A percentile compares a stretch with the other conserved stretches of the same genome.
Conservation (phyloP, 495 filamentous ascomycete genomes). For the Hapsidospora chrysogenum region DNA sequence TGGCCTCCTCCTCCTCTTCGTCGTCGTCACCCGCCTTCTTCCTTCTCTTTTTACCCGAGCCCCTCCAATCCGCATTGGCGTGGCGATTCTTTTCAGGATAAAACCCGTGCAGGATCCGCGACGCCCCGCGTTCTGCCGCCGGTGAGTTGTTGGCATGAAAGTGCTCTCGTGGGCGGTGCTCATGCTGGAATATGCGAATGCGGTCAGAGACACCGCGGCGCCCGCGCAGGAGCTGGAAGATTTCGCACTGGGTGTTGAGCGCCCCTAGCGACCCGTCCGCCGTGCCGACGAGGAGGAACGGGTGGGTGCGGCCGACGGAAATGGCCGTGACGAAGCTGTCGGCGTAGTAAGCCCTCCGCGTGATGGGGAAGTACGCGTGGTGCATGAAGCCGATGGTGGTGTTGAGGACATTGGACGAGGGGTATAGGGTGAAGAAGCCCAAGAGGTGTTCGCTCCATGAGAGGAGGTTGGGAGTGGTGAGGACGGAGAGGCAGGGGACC, state of each 20-base stretch:
- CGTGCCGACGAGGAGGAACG: slow-evolving; percentile 23
- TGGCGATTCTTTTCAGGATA: slow-evolving; percentile 34
- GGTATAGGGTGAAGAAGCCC: slow-evolving; percentile 27
- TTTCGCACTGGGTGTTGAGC: slow-evolving; percentile 20
- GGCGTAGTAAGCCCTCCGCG: slow-evolving; percentile 26
- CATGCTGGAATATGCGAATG: slow-evolving; percentile 28
- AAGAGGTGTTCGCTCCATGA: slow-evolving; percentile 27
- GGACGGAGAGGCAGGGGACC: slow-evolving; percentile 23
- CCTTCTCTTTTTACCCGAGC: slow-evolving; percentile 31
- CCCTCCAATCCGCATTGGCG: slow-evolving; percentile 37
- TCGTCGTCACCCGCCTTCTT: slow-evolving; percentile 27
- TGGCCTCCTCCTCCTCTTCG: slow-evolving; percentile 10
- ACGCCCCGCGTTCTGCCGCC: slow-evolving; percentile 11
- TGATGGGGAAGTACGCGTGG: slow-evolving; percentile 25
- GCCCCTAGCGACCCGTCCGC: slow-evolving; percentile 27
- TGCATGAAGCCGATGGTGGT: slow-evolving; percentile 28
- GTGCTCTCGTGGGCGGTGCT: slow-evolving; percentile 13
- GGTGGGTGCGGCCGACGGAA: slow-evolving; percentile 23
- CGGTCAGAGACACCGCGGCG: slow-evolving; percentile 8
- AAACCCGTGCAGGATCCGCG: slow-evolving; percentile 25
- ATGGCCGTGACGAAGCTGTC: slow-evolving; percentile 25
- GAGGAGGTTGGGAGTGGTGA: slow-evolving; percentile 28
- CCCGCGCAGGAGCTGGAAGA: slow-evolving; percentile 13
- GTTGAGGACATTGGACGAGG: slow-evolving; percentile 23
- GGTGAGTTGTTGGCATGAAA: slow-evolving; percentile 1